Base-by-base conservation (phyloP, 495 filamentous ascomycete species). In the Lentithecium fluviatile region DNA sequence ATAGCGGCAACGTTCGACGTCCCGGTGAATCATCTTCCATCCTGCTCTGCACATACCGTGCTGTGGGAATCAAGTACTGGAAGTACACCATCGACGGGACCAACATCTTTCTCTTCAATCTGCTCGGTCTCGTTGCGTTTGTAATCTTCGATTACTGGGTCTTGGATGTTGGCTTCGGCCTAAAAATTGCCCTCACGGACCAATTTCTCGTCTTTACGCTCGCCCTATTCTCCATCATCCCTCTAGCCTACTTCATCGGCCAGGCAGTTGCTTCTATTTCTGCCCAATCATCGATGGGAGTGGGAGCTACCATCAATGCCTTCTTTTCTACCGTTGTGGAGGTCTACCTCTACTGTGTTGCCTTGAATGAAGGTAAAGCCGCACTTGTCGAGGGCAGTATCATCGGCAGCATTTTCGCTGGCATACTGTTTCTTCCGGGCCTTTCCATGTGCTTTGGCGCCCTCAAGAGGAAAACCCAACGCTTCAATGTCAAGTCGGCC, bases 281-380 rank as follows among this genome's bases (percentile, higher is more conserved):
- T 15, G 94, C 94, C 8, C 94, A 99, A 70, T 96, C 91, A 17
- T 95, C 91, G n/a, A 99, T 99, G 94, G 94, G 94, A n/a, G 80
- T 99, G 29, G 94, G 94, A 73, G 95, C 94, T 50, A 94, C 92
- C 17, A 91, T 97, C 76, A 99, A 99, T 62, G 94, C 94, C 34
- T 96, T 97, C 75, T 99, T 99, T 77, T 96, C 91, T n/a, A 99
- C 94, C 8, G 78, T 99, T 20, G 94, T 99, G 21, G 94, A 99
- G 71, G 94, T 99, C 12, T 99, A 93, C 76, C 86, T 99, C 51
- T 99, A 99, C 73, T 97, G 93, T 69, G 85, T 97, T 51, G 94
- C 94, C 23, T 81, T 99, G 40, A 90, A 87, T 19, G 85, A 99
- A 70, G 94, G 94, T 45, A 99, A 99, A 76, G 87, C 85, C 17